A percentile compares a stretch with the other conserved stretches of the same genome.
Conservation (phyloP, 768 basidiomycete genomes). For the Macrolepiota fuliginosa region DNA sequence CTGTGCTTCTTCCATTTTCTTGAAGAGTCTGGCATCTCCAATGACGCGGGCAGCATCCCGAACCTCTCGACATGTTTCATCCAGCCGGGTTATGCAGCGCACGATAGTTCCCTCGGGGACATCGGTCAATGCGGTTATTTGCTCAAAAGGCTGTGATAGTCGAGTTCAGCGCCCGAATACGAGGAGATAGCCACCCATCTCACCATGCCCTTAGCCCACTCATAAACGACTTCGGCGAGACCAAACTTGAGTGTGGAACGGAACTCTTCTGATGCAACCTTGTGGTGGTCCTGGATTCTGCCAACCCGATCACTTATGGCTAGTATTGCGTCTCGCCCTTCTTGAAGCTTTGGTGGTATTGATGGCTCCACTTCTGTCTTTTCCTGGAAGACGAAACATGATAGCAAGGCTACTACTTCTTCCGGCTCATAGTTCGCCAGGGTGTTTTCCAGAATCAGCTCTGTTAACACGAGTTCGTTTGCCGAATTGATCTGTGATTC, state of each 20-base stretch:
- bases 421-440: constrained; percentile 88
- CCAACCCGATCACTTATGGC: constrained; percentile 78
- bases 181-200: constrained; percentile 18
- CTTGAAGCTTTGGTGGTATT: constrained; percentile 75
- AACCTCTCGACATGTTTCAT: constrained; percentile 97
- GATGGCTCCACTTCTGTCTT: constrained; percentile 90
- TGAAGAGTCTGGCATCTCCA: constrained; percentile 92
- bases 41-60: constrained; percentile 96
- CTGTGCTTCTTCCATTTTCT: constrained; percentile 97
- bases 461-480: constrained; percentile 95
- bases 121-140: constrained; percentile 91
- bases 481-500: constrained; percentile 87
- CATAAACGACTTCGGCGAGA: constrained; percentile 94
- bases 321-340: constrained; percentile 76
- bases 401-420: constrained; percentile 94
- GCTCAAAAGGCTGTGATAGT: constrained; percentile 79
- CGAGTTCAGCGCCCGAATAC: not conserved
- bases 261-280: constrained; percentile 78
- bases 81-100: constrained; percentile 90
- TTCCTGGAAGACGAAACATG: constrained; percentile 98
- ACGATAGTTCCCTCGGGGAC: constrained; percentile 97
- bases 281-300: constrained; percentile 74
- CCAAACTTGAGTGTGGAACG: constrained; percentile 84
- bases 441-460: constrained; percentile 95
- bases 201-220: constrained; percentile 99